Evolutionary conservation across 2,329 filamentous ascomycete genomes (phyloP).

Genomic region (Aspergillus proliferans): DNA sequence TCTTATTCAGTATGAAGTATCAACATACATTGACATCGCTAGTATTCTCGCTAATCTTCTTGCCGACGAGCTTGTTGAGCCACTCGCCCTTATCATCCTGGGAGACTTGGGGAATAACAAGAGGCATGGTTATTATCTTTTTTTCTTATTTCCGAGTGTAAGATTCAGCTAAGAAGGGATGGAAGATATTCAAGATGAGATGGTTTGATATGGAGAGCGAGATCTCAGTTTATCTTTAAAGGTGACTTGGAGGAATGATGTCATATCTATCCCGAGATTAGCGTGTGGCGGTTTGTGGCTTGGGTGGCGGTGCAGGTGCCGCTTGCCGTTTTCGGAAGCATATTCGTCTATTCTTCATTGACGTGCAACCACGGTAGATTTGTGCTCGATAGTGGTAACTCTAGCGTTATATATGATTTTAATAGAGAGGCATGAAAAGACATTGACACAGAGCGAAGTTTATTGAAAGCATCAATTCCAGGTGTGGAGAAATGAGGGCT

Average conservation of each 20-base stretch:
- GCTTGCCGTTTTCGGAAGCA: too few species aligned
- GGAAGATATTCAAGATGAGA: neutral
- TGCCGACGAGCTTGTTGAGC: slow-evolving; percentile 41
- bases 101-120: slow-evolving; percentile 40
- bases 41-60: slow-evolving; percentile 36
- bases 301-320: too few species aligned
- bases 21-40: slow-evolving; percentile 29
- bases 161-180: neutral
- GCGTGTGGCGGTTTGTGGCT: too few species aligned
- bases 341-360: too few species aligned
- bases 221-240: neutral
- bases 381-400: too few species aligned
- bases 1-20: neutral
- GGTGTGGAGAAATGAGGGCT: too few species aligned
- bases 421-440: too few species aligned
- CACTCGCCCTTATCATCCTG: slow-evolving; percentile 34
- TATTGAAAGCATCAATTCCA: too few species aligned
- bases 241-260: neutral
- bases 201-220: neutral
- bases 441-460: too few species aligned
- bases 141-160: neutral
- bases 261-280: neutral
- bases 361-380: too few species aligned
- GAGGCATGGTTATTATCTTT: slow-evolving; percentile 34
- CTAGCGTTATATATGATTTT: too few species aligned